Evolutionary conservation across 129 eudicot genomes (phyloP).

Genomic region (Ambrosia artemisiifolia): DNA sequence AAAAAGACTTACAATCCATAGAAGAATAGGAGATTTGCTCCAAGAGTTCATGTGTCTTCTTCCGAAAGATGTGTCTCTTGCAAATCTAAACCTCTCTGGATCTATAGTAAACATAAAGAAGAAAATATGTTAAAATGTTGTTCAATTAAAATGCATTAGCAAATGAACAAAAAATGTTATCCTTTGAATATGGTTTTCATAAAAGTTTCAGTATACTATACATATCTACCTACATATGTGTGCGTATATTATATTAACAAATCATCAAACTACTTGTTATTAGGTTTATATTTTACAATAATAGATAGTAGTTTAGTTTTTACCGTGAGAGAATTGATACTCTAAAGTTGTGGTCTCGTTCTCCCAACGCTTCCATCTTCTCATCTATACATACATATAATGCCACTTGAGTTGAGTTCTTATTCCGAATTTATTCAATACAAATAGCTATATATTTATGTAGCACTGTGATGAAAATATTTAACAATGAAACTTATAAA

Average conservation of each 20-base stretch:
- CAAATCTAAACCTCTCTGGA: conserved; percentile 60
- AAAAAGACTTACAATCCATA: conserved; percentile 51
- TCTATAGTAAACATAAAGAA: conserved; percentile 23
- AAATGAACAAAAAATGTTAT: background rate
- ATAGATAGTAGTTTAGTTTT: background rate
- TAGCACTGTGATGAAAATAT: background rate
- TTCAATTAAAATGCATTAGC: background rate
- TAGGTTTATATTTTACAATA: background rate
- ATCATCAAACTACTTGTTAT: background rate
- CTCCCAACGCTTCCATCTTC: conserved; percentile 67
- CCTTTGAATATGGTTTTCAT: background rate
- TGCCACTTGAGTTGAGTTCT: too few species aligned
- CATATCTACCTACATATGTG: background rate
- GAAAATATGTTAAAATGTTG: background rate
- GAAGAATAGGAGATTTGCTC: conserved; percentile 52
- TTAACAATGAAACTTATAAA: background rate
- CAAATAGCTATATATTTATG: background rate
- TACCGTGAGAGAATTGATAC: conserved; percentile 56
- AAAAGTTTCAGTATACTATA: background rate
- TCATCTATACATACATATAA: conserved; percentile 26
- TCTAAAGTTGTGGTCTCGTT: conserved; percentile 55
- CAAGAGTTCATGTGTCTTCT: conserved; percentile 53
- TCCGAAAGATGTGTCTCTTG: conserved; percentile 60
- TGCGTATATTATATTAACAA: background rate
- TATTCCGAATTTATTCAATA: too few species aligned